phyloP scores from a whole-genome alignment of 306 rosid genomes.

The Delonix regia region DNA sequence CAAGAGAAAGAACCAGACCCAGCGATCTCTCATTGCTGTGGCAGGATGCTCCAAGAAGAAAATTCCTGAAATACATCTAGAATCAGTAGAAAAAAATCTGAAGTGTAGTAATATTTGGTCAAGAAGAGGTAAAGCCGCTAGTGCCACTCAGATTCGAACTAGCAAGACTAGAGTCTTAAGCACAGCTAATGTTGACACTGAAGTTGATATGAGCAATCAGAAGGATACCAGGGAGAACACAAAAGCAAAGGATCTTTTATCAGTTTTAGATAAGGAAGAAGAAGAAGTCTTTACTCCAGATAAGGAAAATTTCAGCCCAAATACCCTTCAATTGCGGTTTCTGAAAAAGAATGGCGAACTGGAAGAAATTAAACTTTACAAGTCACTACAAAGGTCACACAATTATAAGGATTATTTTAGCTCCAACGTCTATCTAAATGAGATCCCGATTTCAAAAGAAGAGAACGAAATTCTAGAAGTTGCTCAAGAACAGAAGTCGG shows the following conservation, averaged over 20 bases:
- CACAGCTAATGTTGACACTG: slow-evolving; percentile 34
- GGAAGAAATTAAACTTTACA: slow-evolving; percentile 46
- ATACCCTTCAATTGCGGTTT: slow-evolving; percentile 46
- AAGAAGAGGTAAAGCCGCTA: slow-evolving; percentile 67
- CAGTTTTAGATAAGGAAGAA: slow-evolving; percentile 45
- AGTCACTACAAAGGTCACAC: slow-evolving; percentile 33
- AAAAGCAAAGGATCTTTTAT: slow-evolving; percentile 36
- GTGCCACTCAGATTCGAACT: slow-evolving; percentile 56
- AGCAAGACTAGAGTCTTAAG: slow-evolving; percentile 41
- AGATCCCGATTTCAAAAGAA: slow-evolving; percentile 44
- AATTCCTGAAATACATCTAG: slow-evolving; percentile 25
- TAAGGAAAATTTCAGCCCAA: slow-evolving; percentile 73
- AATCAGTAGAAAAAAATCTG: slow-evolving; percentile 37
- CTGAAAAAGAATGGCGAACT: slow-evolving; percentile 53
- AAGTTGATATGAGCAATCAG: slow-evolving; percentile 31
- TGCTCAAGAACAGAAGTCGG: slow-evolving; percentile 46
- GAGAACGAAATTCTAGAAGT: slow-evolving; percentile 50
- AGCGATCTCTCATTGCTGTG: slow-evolving; percentile 33
- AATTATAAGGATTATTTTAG: slow-evolving; percentile 36
- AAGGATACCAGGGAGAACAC: slow-evolving; percentile 35
- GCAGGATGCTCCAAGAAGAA: slow-evolving; percentile 42
- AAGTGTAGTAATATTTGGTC: slow-evolving; percentile 55
- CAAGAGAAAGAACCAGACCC: slow-evolving; percentile 42
- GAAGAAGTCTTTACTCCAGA: slow-evolving; percentile 64
- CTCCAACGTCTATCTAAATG: slow-evolving; percentile 41